Evolutionary conservation across 768 basidiomycete genomes (phyloP), one percentile per base, ranked within the genome.

Genomic region (Trametes cingulata): DNA sequence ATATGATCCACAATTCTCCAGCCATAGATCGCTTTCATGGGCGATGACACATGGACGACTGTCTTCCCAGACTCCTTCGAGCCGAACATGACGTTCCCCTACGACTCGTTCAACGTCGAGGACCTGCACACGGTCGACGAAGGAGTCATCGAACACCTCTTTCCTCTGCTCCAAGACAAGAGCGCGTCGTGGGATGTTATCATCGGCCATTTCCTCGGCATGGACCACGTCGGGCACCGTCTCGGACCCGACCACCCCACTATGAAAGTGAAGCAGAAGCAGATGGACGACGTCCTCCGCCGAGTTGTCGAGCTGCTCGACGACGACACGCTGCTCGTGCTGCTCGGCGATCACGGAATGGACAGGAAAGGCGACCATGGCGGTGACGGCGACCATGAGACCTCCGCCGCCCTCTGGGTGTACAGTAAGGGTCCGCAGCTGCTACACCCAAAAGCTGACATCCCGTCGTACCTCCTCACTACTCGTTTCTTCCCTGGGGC

Each of bases 301-400:
- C 79, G 83, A 6, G 87, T 96, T 4, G 91, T 98, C 6, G 81
- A 84, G 0, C 64, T 78, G 15, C 70, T 97, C 49, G 89, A 97
- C 54, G 78, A 90, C n/a, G 90, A 96, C 50, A 98, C 97, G 0
- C 77, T 99, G 0, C 80, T 99, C 6, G 85, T 99, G 55, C 82
- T 99, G 1, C 78, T 98, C 1, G 97, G 97, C 1, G 96, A 99
- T 70, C 97, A 98, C 68, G 97, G 97, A 0, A 98, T 99, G 97
- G 95, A 98, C 67, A 78, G 83, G 40, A 82, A 89, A 20, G 97
- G 97, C 1, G 95, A 99, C 67, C 96, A 98, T 65, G 97, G 97
- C 0, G 96, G 97, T 1, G 97, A 98, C 67, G 87, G 88, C 0
- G 77, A 78, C 4, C 81, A 89, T 27, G 96, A 99, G 70, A 93